Percentiles rank a stretch among this genome's conserved stretches.
phyloP scores from a whole-genome alignment of 495 filamentous ascomycete genomes.

The Trichocladium antarcticum region DNA sequence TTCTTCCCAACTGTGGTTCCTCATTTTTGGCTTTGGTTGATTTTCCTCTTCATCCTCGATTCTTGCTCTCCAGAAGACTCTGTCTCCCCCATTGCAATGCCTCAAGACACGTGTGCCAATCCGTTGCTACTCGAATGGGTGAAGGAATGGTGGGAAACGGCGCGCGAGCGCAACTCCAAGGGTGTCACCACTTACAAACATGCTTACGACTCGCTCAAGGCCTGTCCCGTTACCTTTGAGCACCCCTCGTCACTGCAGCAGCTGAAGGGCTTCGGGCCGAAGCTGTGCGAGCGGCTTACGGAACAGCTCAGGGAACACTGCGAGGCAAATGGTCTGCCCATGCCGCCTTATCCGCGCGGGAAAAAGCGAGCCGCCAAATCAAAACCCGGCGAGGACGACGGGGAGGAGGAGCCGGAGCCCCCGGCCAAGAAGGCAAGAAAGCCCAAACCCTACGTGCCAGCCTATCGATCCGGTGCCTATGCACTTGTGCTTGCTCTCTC shows the following conservation, averaged over 20 bases:
- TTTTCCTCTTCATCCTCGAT: not conserved
- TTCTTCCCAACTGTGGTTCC: not conserved
- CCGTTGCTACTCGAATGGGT: conserved; percentile 66
- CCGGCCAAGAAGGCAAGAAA: conserved; percentile 55
- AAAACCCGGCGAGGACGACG: conserved; percentile 17
- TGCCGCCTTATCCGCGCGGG: conserved; percentile 47
- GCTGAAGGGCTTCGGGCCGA: conserved; percentile 61
- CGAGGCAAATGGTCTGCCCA: conserved; percentile 54
- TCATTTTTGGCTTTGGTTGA: not conserved
- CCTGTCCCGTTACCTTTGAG: conserved; percentile 59
- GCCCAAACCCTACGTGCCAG: conserved; percentile 59
- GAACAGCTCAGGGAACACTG: conserved; percentile 58
- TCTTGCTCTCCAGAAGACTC: not conserved
- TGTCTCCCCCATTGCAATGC: conserved; percentile 15
- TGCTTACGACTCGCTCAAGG: conserved; percentile 71
- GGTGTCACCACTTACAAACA: conserved; percentile 64
- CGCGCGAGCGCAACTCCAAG: conserved; percentile 59
- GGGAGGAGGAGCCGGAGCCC: conserved; percentile 32
- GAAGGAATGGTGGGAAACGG: conserved; percentile 69
- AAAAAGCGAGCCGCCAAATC: conserved; percentile 18
- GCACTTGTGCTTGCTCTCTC: conserved; percentile 60
- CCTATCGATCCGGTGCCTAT: conserved; percentile 61
- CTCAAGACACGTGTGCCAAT: conserved; percentile 48
- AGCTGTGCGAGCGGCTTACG: conserved; percentile 58
- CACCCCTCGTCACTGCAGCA: conserved; percentile 67